Evolutionary conservation across 1,284 basidiomycete species (phyloP).

Genomic region (Abortiporus biennis): DNA sequence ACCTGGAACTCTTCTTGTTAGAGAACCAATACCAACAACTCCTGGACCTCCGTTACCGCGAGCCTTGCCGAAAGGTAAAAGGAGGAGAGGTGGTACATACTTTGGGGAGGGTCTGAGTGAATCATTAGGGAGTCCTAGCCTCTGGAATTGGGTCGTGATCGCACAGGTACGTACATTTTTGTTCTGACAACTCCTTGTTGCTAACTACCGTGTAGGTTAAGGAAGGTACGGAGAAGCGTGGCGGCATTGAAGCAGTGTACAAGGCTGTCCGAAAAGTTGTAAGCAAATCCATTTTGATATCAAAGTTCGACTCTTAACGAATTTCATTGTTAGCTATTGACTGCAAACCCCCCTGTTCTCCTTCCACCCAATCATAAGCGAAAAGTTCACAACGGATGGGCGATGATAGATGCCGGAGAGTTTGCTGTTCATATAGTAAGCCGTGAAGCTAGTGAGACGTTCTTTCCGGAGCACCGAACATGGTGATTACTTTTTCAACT

Average conservation of each 20-base stretch:
- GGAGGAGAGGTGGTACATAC: constrained; percentile 60
- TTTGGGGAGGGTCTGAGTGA: constrained; percentile 54
- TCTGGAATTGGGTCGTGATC: constrained; percentile 71
- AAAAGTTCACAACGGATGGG: constrained; percentile 64
- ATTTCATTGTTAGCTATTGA: constrained; percentile 38
- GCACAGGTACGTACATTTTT: constrained; percentile 49
- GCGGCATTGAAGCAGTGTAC: constrained; percentile 66
- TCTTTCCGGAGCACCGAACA: constrained; percentile 42
- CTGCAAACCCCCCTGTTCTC: constrained; percentile 44
- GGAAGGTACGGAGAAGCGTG: constrained; percentile 73
- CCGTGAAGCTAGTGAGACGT: constrained; percentile 53
- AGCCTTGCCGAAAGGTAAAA: constrained; percentile 49
- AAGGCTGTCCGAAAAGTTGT: constrained; percentile 62
- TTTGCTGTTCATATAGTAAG: constrained; percentile 74
- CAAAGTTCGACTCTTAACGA: constrained; percentile 5
- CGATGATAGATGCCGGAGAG: constrained; percentile 71
- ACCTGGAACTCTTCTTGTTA: constrained; percentile 44
- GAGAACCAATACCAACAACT: constrained; percentile 37
- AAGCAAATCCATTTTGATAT: constrained; percentile 9
- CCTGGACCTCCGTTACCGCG: constrained; percentile 50
- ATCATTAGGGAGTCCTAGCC: constrained; percentile 33
- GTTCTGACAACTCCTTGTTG: background rate
- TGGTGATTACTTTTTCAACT: no score
- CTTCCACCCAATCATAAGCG: constrained; percentile 58
- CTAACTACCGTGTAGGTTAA: constrained; percentile 48